phyloP scores from a whole-genome alignment of 2,329 filamentous ascomycete species.

The Coniochaeta sp. region DNA sequence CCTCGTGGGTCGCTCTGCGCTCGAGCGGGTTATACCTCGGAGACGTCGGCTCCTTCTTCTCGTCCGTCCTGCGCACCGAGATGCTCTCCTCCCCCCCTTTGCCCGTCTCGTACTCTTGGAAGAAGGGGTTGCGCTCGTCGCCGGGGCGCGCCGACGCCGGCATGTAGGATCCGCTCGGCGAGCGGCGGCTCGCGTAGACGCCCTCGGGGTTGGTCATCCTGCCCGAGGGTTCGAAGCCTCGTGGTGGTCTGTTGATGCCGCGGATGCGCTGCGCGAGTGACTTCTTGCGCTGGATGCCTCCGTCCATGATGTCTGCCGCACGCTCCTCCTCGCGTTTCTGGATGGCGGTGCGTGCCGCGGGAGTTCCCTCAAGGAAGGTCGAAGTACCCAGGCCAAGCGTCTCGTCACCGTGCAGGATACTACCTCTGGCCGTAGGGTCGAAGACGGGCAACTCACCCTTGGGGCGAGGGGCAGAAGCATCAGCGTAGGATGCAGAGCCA shows the following conservation, averaged over 20 bases:
- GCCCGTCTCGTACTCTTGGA: constrained; percentile 65
- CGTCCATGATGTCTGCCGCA: constrained; percentile 43
- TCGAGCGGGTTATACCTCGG: constrained; percentile 53
- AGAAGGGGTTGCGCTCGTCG: constrained; percentile 68
- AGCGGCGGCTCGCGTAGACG: constrained; percentile 30
- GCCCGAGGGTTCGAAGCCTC: constrained; percentile 50
- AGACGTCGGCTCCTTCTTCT: constrained; percentile 43
- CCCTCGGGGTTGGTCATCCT: constrained; percentile 52
- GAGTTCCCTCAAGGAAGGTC: constrained; percentile 91
- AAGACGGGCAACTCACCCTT: constrained; percentile 47
- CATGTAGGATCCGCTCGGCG: constrained; percentile 27
- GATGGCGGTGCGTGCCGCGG: constrained; percentile 74
- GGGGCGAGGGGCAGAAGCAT: constrained; percentile 9
- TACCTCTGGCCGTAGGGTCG: constrained; percentile 59
- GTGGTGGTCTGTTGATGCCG: constrained; percentile 67
- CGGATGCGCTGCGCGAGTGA: constrained; percentile 88
- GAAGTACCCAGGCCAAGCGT: constrained; percentile 82
- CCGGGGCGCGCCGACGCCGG: constrained; percentile 18
- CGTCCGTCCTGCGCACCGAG: constrained; percentile 32
- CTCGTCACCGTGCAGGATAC: constrained; percentile 77
- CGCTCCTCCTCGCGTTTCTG: constrained; percentile 67
- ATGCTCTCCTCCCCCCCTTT: constrained; percentile 46
- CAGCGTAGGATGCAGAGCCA: constrained; percentile 1
- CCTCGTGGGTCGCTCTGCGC: constrained; percentile 58
- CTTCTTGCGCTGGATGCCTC: constrained; percentile 80